These are phyloP conservation scores for Tephrocybe sp. DNA, from an alignment of 768 basidiomycete genomes.

Conservation along the genomic window DNA sequence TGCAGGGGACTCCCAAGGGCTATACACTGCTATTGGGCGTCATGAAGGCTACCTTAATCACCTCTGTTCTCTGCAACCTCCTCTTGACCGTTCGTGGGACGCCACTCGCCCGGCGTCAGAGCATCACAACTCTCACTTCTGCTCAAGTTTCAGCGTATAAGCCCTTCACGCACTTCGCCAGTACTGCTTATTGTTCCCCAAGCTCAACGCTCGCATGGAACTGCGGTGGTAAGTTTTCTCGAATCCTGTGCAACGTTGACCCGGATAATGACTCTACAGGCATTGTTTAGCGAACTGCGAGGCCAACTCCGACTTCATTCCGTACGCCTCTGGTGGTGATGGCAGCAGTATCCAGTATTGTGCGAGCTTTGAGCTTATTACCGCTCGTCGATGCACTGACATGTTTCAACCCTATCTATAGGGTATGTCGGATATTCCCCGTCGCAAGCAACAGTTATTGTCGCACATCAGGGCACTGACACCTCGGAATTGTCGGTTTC, in stretches of 20 bases:
- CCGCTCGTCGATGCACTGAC: background rate
- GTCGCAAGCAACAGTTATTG: conserved; percentile 33
- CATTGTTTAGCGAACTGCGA: conserved; percentile 31
- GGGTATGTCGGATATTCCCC: conserved; percentile 28
- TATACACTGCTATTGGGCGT: background rate
- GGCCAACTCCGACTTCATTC: conserved; percentile 38
- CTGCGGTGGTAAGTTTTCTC: conserved; percentile 43
- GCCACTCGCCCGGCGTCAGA: conserved; percentile 23
- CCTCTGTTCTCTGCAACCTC: background rate
- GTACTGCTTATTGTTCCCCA: conserved; percentile 48
- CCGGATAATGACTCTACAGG: background rate
- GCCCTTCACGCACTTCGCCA: conserved; percentile 48
- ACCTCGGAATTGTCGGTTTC: conserved; percentile 28
- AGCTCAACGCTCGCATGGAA: conserved; percentile 41
- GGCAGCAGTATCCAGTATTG: conserved; percentile 37
- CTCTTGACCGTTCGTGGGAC: conserved; percentile 10
- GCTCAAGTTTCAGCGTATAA: conserved; percentile 41
- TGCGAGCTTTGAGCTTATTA: conserved; percentile 14
- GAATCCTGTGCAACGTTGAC: background rate
- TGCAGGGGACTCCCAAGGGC: background rate
- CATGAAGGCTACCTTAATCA: conserved; percentile 1
- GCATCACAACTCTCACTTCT: conserved; percentile 35
- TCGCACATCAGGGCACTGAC: conserved; percentile 43
- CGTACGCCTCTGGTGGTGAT: conserved; percentile 43
- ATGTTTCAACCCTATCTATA: background rate